These are phyloP conservation scores for Heracleum sosnowskyi DNA, from an alignment of 129 eudicot species.

Conservation along the genomic window DNA sequence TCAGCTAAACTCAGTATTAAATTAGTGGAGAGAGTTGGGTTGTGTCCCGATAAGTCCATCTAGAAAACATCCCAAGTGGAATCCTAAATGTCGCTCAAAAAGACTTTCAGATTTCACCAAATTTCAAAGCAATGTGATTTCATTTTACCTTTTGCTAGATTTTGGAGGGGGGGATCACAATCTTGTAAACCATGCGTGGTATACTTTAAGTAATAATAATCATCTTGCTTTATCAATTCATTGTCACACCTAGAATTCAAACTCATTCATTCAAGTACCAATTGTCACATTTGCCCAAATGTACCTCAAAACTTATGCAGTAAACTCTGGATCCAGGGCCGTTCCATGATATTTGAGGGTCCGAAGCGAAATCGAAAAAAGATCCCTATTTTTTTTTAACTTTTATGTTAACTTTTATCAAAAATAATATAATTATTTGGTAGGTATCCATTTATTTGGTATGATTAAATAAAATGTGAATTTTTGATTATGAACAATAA, in stretches of 20 bases:
- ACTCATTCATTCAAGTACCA: neutral
- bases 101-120: neutral
- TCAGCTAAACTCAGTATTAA: neutral
- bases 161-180: conserved; percentile 13
- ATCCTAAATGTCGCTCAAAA: neutral
- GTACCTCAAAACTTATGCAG: neutral
- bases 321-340: no score
- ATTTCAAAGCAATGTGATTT: neutral
- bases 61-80: neutral
- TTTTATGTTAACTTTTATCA: no score
- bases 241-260: neutral
- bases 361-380: no score
- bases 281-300: conserved; percentile 5
- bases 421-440: no score
- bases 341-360: no score
- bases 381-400: no score
- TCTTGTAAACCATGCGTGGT: conserved; percentile 18
- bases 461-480: no score
- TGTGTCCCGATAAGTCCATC: no score
- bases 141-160: neutral
- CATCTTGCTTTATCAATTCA: conserved; percentile 12
- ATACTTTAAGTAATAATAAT: neutral
- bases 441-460: no score
- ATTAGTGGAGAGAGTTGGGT: neutral
- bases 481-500: no score